Conservation (phyloP, 78 protist genomes). For the Dictyostelium purpureum region DNA sequence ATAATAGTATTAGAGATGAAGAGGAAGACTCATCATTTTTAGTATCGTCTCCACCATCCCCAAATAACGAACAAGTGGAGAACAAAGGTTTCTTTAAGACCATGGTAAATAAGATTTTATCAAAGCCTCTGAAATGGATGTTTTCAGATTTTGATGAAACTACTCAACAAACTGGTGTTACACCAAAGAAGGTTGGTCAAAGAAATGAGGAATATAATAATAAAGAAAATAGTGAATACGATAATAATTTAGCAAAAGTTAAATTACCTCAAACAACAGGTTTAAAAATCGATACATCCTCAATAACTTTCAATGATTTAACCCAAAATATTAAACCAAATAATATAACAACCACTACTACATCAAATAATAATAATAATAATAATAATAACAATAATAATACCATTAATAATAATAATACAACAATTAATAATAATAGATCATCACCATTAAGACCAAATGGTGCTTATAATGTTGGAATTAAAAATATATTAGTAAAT, state of each 20-base stretch:
- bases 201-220: background rate
- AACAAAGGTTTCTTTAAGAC: slow-evolving; percentile 4
- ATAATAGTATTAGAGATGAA: background rate
- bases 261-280: background rate
- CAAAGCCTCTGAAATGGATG: slow-evolving; percentile 17
- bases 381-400: background rate
- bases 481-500: background rate
- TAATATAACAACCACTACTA: background rate
- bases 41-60: background rate
- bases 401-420: background rate
- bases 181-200: background rate
- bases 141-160: slow-evolving; percentile 15
- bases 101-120: background rate
- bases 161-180: background rate
- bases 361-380: background rate
- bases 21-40: background rate
- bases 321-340: background rate
- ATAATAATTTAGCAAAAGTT: background rate
- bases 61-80: background rate
- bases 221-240: background rate
- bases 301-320: background rate
- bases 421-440: background rate
- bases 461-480: background rate
- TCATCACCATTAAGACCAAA: background rate
- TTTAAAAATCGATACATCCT: background rate